A percentile compares a stretch with the other conserved stretches of the same genome.
Conservation (phyloP, 768 basidiomycete genomes). For the Lentinus brumalis region DNA sequence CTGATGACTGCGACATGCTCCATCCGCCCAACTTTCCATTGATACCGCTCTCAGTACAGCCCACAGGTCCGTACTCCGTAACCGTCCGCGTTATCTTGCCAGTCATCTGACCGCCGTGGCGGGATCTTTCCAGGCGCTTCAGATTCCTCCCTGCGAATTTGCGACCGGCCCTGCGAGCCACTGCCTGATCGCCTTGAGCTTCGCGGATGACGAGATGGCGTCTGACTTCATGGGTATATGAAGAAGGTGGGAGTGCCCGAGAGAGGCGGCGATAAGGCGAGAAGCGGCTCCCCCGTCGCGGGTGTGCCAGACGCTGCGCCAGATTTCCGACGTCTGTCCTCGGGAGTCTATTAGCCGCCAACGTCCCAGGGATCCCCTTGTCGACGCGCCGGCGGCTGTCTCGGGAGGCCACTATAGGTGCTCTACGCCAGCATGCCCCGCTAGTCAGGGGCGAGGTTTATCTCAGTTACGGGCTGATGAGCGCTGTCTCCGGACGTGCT, state of each 20-base stretch:
- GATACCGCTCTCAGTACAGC: conserved; percentile 28
- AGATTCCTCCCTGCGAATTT: conserved; percentile 6
- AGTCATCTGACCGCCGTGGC: conserved; percentile 29
- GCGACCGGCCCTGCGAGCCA: conserved; percentile 1
- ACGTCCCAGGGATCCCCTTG: background rate
- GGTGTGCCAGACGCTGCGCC: background rate
- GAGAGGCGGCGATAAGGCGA: conserved; percentile 15
- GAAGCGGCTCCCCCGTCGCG: background rate
- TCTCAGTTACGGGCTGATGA: conserved; percentile 3
- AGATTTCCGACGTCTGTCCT: background rate
- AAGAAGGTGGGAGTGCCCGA: conserved; percentile 5
- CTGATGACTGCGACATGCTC: conserved; percentile 28
- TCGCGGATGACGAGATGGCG: conserved; percentile 19
- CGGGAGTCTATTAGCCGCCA: background rate
- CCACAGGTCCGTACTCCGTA: conserved; percentile 21
- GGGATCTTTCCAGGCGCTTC: conserved; percentile 4
- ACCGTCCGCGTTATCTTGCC: conserved; percentile 26
- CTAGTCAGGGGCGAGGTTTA: conserved; percentile 5
- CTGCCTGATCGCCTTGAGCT: conserved; percentile 15
- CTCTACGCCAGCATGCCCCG: background rate
- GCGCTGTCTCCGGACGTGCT: conserved; percentile 12
- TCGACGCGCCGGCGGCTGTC: background rate
- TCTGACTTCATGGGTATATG: background rate
- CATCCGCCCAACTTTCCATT: conserved; percentile 24
- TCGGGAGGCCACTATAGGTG: background rate